Evolutionary conservation across 2,329 filamentous ascomycete genomes (phyloP), one percentile per base, ranked within the genome.

Genomic region (Beauveria sp.): DNA sequence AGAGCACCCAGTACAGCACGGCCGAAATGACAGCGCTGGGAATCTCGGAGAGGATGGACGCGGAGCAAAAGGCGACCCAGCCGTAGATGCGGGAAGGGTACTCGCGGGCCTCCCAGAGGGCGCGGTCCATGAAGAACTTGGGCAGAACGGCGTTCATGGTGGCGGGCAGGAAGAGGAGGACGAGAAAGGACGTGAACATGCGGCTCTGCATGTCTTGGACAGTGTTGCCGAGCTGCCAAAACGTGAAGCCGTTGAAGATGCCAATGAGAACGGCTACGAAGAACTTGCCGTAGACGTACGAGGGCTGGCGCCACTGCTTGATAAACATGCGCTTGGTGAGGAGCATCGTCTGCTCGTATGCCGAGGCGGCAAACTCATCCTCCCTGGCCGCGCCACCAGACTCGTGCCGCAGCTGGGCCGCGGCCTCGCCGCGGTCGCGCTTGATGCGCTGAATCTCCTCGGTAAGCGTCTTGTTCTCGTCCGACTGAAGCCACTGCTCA

Each of bases 171-270:
- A 91, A 78, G 9, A 88, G 73, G 56, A 88, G 80, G 64, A 87
- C 82, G 24, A 90, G 67, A 61, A 89, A 90, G 58, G 77, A 74
- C 0, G 88, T 88, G 78, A 93, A 93, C 83, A 92, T 87, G 67
- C 88, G 83, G 74, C 90, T 86, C 70, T 92, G 88, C 80, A 92
- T 86, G 67, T 89, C 88, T 16, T 82, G 80, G 53, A 89, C 77
- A 0, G 79, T 81, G 71, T 86, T 79, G 2, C 86, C 87, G 3
- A 91, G 80, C 67, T 87, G 78, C 78, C 82, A 91, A 76, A 91
- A 92, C 4, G 88, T 91, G 74, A 91, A 91, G 24, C 88, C 88
- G 74, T 90, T 91, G 79, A 92, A 90, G 71, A 91, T 85, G 18
- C 87, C 89, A 50, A 89, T 79, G 64, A 91, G 81, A 62, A 90